Evolutionary conservation across 2,329 filamentous ascomycete genomes (phyloP), one percentile per base, ranked within the genome.

Genomic region (Elsinoe batatas): DNA sequence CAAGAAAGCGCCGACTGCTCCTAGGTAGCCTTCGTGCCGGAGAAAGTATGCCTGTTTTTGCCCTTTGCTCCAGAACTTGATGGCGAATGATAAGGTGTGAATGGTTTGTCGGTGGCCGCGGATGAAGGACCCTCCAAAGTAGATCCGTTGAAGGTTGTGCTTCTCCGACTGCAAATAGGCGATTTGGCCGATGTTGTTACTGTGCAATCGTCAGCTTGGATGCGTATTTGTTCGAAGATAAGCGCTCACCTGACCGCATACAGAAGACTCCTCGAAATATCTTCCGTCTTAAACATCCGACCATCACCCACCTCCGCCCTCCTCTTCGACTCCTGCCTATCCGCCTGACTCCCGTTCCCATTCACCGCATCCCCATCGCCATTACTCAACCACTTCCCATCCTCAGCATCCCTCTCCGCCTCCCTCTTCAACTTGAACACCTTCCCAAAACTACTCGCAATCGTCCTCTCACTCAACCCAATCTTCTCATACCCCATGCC

Each of bases 171-270:
- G 93, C n/a, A 98, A 77, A 69, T 93, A 96, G 42, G 93, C 90
- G 64, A 98, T 95, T 74, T 98, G 93, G 13, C 93, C 93, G 61
- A 97, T 96, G 72, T 97, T 97, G 75, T 97, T 97, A 69, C 87
- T 91, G 63, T 32, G 15, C 30, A 5, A 30, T 8, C 7, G 26
- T 30, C 26, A 30, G 26, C 26, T 30, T 30, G 26, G 8, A 22
- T 22, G 3, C 22, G 22, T 22, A 22, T 22, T 3, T 22, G 15
- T 26, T 49, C 10, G 17, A 13, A n/a, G 26, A 10, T 8, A 10
- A 40, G 10, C n/a, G 60, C 67, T 53, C 66, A 80, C 78, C 80
- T 83, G 30, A 97, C 89, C 20, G 93, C 93, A 71, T 95, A 98
- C 0, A 98, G 80, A 15, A 98, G 78, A 46, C 89, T 95, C 32